Evolutionary conservation across 768 basidiomycete species (phyloP), one percentile per base, ranked within the genome.

Genomic region (Rossbeevera mucosa): DNA sequence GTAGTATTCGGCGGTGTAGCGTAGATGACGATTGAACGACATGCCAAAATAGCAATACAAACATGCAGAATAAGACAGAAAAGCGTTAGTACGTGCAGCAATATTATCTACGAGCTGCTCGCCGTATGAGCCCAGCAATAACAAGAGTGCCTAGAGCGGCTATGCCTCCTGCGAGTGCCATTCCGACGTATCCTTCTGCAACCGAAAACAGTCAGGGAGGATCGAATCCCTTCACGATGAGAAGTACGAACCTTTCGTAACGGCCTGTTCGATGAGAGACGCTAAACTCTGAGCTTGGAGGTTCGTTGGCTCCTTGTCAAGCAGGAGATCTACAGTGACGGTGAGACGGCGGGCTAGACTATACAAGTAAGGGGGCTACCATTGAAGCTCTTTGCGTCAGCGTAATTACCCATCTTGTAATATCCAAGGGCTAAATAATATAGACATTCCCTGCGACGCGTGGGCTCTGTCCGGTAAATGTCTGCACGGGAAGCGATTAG

Each of bases 371-470:
- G 13, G 14, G 31, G 5, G 66, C 88, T 45, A 96, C 95, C 85
- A 68, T 97, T 97, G 70, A 96, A 99, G 55, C 80, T 85, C 71
- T 80, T 86, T 2, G 94, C 92, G 63, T 97, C 91, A 18, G 89
- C 88, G 67, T 87, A 97, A 66, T 97, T 94, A 11, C 86, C 85
- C 81, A 97, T 87, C 77, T 98, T 98, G 72, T 92, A 97, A 70
- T 98, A 85, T 0, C 96, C 96, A 13, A 98, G 76, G 3, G 94
- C 92, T 22, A 99, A 83, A 73, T 97, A 99, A 65, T 98, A 99
- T 30, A 97, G 72, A 61, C 95, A 98, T 72, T 98, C 96, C 72
- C 95, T 76, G 55, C 96, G 80, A 58, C 95, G 80, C 20, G 83
- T 70, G 5, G 94, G 87, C 55, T 96, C 94, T 14, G 83, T 77